These are phyloP conservation scores for Voacanga thouarsii DNA, from an alignment of 257 asterid species.

Conservation along the genomic window DNA sequence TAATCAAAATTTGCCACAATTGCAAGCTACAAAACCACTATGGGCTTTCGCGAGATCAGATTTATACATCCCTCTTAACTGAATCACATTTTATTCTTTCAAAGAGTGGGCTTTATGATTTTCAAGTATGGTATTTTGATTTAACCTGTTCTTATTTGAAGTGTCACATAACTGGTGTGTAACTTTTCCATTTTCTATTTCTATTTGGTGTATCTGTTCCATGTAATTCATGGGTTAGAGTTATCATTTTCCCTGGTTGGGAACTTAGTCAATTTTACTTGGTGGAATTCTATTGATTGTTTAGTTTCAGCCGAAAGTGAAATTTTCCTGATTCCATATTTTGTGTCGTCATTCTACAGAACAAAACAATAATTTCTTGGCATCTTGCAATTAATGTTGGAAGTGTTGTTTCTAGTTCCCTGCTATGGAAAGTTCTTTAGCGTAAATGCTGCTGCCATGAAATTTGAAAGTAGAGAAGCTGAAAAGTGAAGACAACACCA, in stretches of 20 bases:
- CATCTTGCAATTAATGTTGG: not conserved
- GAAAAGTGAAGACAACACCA: not conserved
- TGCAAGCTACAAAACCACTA: not conserved
- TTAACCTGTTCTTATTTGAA: not conserved
- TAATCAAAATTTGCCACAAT: no score
- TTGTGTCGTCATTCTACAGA: not conserved
- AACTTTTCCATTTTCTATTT: not conserved
- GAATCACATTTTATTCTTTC: not conserved
- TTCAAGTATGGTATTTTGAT: not conserved
- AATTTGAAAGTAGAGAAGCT: not conserved
- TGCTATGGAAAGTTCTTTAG: not conserved
- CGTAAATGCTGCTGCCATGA: not conserved
- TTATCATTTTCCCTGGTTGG: no score
- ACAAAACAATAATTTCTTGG: not conserved
- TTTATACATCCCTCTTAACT: not conserved
- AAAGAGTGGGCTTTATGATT: not conserved
- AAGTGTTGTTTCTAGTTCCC: not conserved
- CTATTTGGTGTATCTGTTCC: not conserved
- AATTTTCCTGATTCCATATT: not conserved
- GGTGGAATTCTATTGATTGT: not conserved
- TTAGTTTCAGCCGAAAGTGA: not conserved
- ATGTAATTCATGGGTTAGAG: not conserved
- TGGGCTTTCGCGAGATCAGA: not conserved
- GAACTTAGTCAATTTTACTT: not conserved
- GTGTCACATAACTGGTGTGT: not conserved